phyloP scores from a whole-genome alignment of 208 protist genomes.

The Wallacemonas sp. region DNA sequence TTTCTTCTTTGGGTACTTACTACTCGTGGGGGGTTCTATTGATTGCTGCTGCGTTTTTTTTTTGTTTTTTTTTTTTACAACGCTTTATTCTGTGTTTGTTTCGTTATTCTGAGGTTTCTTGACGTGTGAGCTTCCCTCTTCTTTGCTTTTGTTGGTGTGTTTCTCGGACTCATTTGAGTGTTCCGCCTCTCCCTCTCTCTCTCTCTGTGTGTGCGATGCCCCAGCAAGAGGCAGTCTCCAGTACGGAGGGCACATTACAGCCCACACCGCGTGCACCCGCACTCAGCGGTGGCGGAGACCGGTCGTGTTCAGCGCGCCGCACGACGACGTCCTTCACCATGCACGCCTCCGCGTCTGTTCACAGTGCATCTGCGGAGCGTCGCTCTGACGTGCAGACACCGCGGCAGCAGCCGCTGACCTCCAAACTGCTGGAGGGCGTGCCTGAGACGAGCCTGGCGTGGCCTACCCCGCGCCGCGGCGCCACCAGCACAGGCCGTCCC shows the following conservation, averaged over 20 bases:
- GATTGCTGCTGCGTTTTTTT: slow-evolving; percentile 1
- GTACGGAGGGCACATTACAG: neutral
- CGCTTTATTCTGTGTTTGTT: neutral
- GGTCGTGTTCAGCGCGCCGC: slow-evolving; percentile 1
- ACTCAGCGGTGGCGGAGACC: neutral
- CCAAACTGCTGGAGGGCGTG: neutral
- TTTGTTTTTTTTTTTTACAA: slow-evolving; percentile 2
- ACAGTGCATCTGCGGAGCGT: neutral
- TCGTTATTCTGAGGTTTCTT: no score
- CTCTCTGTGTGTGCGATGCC: neutral
- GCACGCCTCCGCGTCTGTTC: slow-evolving; percentile 3
- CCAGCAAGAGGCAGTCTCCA: neutral
- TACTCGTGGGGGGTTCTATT: neutral
- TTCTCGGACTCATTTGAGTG: no score
- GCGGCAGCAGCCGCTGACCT: slow-evolving; percentile 12
- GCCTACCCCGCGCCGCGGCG: slow-evolving; percentile 4
- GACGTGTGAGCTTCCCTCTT: neutral
- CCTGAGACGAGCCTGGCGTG: slow-evolving; percentile 9
- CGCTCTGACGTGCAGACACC: no score
- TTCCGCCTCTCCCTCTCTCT: neutral
- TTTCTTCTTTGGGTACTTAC: neutral
- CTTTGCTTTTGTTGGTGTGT: neutral
- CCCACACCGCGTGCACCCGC: neutral
- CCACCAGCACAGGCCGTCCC: slow-evolving; percentile 4
- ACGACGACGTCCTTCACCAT: slow-evolving; percentile 14